Evolutionary conservation across 2,329 filamentous ascomycete genomes (phyloP).

Genomic region (Sporothrix luriei): DNA sequence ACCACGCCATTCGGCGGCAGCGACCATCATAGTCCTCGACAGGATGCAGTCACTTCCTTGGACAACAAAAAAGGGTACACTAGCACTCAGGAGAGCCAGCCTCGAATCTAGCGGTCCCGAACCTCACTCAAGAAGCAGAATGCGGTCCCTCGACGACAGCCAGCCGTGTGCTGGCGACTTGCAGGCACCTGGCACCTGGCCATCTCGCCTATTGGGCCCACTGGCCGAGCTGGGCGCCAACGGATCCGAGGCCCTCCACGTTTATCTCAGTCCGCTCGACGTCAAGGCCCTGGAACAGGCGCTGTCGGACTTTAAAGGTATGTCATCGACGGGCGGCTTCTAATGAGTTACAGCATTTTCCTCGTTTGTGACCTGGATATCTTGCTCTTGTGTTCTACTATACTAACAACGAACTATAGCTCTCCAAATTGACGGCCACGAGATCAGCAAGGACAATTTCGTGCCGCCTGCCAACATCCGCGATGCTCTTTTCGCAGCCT

Average conservation of each 20-base stretch:
- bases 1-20: too few relatives aligned
- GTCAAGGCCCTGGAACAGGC: constrained; percentile 37
- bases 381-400: too few relatives aligned
- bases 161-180: background rate
- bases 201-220: constrained; percentile 26
- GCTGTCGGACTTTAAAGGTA: constrained; percentile 40
- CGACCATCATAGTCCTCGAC: too few relatives aligned
- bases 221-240: constrained; percentile 30
- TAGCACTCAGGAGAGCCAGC: background rate
- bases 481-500: constrained; percentile 39
- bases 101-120: background rate
- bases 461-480: constrained; percentile 45
- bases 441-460: constrained; percentile 47
- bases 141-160: background rate
- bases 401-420: constrained; percentile 28
- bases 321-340: constrained; percentile 3
- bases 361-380: too few relatives aligned
- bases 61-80: too few relatives aligned
- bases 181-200: constrained; percentile 7
- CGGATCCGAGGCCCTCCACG: constrained; percentile 9
- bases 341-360: background rate
- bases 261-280: constrained; percentile 35
- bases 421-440: constrained; percentile 44
- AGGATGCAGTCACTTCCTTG: too few relatives aligned
- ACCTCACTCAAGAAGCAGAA: background rate